Percentiles rank a stretch among this genome's conserved stretches.
Conservation (phyloP, 1,284 basidiomycete species). For the Prillingera fragicola region DNA sequence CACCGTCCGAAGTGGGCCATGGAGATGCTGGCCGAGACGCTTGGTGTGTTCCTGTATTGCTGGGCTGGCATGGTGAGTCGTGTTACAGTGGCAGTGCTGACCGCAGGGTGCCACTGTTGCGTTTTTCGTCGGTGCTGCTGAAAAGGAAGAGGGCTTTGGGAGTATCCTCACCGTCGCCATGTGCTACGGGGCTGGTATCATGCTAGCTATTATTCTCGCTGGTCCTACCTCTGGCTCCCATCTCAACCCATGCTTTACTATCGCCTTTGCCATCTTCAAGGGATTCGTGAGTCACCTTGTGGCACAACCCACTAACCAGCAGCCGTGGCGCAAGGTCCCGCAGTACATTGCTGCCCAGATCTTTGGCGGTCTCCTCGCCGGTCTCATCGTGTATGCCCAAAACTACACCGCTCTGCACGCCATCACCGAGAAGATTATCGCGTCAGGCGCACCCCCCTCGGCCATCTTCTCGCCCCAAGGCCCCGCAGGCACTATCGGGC, state of each 20-base stretch:
- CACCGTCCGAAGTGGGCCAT: slow-evolving; percentile 7
- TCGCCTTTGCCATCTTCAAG: slow-evolving; percentile 23
- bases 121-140: not conserved
- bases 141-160: slow-evolving; percentile 3
- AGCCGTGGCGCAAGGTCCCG: slow-evolving; percentile 37
- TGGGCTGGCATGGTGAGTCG: slow-evolving; percentile 9
- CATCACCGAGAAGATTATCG: slow-evolving; percentile 2
- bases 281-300: no score
- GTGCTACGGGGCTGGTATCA: slow-evolving; percentile 10
- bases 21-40: slow-evolving; percentile 12
- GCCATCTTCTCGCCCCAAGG: slow-evolving; percentile 2
- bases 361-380: slow-evolving; percentile 21
- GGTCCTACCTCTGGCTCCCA: slow-evolving; percentile 25
- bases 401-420: not conserved
- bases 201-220: slow-evolving; percentile 8
- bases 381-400: slow-evolving; percentile 4
- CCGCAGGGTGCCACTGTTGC: slow-evolving; percentile 3
- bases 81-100: not conserved
- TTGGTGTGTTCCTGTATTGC: slow-evolving; percentile 13
- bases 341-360: slow-evolving; percentile 34
- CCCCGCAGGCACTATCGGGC: slow-evolving; percentile 6
- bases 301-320: no score
- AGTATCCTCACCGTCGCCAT: slow-evolving; percentile 6
- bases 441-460: not conserved
- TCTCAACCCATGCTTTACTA: slow-evolving; percentile 24